Conservation (phyloP, 2,329 filamentous ascomycete genomes). For the Chaetomium sp. region DNA sequence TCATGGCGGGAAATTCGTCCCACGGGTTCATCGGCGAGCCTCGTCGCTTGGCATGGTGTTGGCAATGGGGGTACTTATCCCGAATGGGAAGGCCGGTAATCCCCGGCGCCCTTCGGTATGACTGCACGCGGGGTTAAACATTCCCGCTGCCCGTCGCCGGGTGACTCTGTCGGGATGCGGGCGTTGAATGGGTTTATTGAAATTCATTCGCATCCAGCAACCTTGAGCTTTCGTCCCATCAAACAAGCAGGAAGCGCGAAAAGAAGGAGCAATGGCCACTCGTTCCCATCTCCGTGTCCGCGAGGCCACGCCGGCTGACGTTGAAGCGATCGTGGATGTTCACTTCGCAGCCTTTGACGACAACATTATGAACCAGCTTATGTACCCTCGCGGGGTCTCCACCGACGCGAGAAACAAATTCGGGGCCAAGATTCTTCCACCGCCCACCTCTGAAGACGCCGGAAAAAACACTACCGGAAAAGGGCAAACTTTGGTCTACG, state of each 20-base stretch:
- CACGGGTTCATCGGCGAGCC: background rate
- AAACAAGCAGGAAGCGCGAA: background rate
- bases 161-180: background rate
- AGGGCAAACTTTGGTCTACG: constrained; percentile 29
- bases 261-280: constrained; percentile 2
- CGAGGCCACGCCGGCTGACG: constrained; percentile 32
- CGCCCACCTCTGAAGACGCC: background rate
- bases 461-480: constrained; percentile 1
- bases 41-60: background rate
- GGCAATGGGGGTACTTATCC: background rate
- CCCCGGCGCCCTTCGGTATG: background rate
- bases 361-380: constrained; percentile 33
- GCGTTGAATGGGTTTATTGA: background rate
- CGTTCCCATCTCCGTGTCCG: constrained; percentile 33
- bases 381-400: constrained; percentile 34
- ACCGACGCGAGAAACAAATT: constrained; percentile 29
- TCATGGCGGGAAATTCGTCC: background rate
- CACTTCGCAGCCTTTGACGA: constrained; percentile 33
- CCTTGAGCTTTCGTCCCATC: background rate
- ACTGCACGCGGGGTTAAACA: background rate
- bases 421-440: constrained; percentile 26
- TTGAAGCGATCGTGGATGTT: constrained; percentile 28
- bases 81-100: background rate
- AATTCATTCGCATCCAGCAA: background rate
- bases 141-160: background rate